These are phyloP conservation scores for Marasmius fiardii DNA, from an alignment of 1,284 basidiomycete genomes.

Conservation along the genomic window DNA sequence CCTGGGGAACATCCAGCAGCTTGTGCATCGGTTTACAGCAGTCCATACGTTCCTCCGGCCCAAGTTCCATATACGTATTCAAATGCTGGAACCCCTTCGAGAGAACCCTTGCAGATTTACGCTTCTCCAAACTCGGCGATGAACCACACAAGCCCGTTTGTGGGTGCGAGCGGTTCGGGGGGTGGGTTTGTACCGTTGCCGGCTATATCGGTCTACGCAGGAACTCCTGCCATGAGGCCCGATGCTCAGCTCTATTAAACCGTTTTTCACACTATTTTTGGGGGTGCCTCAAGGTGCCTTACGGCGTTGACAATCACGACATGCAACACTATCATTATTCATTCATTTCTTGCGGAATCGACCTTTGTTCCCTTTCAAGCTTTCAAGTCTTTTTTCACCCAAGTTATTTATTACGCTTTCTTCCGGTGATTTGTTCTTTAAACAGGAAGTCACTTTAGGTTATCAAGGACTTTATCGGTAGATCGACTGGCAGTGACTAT, in stretches of 20 bases:
- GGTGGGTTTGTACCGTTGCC: background rate
- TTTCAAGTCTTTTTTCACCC: too few species aligned
- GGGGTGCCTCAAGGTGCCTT: too few species aligned
- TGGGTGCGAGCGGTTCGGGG: background rate
- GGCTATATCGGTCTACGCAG: background rate
- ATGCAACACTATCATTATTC: background rate
- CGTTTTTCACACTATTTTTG: background rate
- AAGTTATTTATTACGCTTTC: background rate
- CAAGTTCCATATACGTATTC: constrained; percentile 2
- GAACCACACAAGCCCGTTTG: background rate
- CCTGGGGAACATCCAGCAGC: background rate
- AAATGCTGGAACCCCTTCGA: background rate
- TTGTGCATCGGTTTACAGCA: background rate
- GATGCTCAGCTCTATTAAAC: background rate
- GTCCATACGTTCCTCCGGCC: background rate
- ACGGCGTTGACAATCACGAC: too few species aligned
- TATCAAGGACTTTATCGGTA: too few species aligned
- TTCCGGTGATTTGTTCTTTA: background rate
- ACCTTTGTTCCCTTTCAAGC: too few species aligned
- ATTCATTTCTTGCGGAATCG: background rate
- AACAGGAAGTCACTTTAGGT: too few species aligned
- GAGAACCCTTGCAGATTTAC: background rate
- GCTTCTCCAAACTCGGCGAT: background rate
- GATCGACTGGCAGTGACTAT: too few species aligned
- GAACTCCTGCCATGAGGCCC: background rate